Conservation (phyloP, 1,284 basidiomycete genomes). For the Kwoniella shivajii region DNA sequence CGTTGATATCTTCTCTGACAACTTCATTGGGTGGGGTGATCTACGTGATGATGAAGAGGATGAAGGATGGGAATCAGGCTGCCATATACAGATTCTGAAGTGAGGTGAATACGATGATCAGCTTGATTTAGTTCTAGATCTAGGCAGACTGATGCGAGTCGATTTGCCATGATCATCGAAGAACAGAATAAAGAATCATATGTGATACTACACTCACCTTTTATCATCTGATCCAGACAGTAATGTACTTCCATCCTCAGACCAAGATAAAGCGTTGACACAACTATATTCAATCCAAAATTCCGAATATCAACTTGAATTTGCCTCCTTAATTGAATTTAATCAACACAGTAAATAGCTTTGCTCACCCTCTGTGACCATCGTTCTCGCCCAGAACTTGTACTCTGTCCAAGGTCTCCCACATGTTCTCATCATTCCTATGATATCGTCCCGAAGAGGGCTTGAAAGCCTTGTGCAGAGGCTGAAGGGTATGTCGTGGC, state of each 20-base stretch:
- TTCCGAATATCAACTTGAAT: no score
- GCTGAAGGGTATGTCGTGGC: conserved; percentile 29
- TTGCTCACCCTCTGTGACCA: conserved; percentile 44
- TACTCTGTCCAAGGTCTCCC: conserved; percentile 42
- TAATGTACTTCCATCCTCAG: conserved; percentile 69
- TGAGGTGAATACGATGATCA: conserved; percentile 5
- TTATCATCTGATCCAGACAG: conserved; percentile 81
- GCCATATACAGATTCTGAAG: conserved; percentile 69
- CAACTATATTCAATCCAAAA: conserved; percentile 54
- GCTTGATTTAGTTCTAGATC: no score
- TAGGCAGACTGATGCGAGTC: no score
- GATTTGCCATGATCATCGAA: no score
- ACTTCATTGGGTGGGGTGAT: conserved; percentile 65
- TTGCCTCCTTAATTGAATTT: no score
- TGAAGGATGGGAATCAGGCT: conserved; percentile 19
- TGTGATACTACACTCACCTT: conserved; percentile 59
- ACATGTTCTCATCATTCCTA: conserved; percentile 24
- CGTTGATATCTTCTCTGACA: conserved; percentile 65
- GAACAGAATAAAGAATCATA: neutral
- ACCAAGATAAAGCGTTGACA: conserved; percentile 85
- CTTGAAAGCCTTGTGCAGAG: conserved; percentile 23
- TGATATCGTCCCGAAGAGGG: neutral
- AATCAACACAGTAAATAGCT: neutral
- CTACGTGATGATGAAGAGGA: conserved; percentile 22
- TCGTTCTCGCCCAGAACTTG: conserved; percentile 42